Evolutionary conservation across 352 stramenopile species (phyloP).

Genomic region (Phytophthora fragariaefolia): DNA sequence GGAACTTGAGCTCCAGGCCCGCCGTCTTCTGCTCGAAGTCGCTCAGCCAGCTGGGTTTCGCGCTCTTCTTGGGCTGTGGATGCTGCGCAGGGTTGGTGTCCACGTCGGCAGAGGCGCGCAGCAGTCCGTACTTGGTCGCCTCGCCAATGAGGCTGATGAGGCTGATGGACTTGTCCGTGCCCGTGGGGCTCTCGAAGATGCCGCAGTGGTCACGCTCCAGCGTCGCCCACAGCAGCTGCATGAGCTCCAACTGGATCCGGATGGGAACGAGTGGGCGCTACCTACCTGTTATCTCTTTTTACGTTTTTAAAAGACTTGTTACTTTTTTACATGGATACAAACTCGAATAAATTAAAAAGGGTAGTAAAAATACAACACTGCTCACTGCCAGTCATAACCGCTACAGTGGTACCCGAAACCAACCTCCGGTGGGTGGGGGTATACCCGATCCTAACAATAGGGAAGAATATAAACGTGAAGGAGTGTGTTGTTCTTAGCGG

Average conservation of each 20-base stretch:
- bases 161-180: slow-evolving; percentile 93
- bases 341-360: no score
- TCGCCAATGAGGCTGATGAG: slow-evolving; percentile 87
- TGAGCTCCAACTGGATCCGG: slow-evolving; percentile 91
- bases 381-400: no score
- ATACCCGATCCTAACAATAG: no score
- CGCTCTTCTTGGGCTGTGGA: slow-evolving; percentile 15
- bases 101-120: slow-evolving; percentile 24
- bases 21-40: slow-evolving; percentile 62
- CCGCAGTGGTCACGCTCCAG: slow-evolving; percentile 85
- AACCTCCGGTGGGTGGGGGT: no score
- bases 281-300: no score
- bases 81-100: slow-evolving; percentile 3
- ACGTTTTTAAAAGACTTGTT: no score
- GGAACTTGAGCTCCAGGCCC: slow-evolving; percentile 48
- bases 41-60: slow-evolving; percentile 66
- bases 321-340: no score
- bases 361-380: no score
- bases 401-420: no score
- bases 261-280: slow-evolving; percentile 94
- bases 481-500: no score
- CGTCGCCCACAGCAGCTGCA: slow-evolving; percentile 85
- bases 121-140: slow-evolving; percentile 78
- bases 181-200: slow-evolving; percentile 94
- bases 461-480: no score